Conservation (phyloP, 257 asterid genomes). For the Fraxinus quadrangulata region DNA sequence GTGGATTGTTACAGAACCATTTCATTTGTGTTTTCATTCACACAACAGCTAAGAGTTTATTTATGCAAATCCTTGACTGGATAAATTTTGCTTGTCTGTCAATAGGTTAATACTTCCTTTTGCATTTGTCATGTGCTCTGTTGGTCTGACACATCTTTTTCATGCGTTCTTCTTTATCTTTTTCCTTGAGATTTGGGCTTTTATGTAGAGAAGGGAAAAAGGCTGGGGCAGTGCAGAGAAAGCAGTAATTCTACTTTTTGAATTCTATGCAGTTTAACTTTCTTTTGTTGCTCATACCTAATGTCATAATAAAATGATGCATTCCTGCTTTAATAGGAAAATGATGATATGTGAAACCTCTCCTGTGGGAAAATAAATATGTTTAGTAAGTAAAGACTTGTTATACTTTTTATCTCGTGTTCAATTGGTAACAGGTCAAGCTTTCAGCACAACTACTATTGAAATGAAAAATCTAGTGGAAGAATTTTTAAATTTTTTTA, state of each 20-base stretch:
- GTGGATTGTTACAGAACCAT: not conserved
- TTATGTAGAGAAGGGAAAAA: not conserved
- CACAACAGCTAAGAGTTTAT: not conserved
- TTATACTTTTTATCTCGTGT: not conserved
- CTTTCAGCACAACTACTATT: not conserved
- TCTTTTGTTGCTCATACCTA: not conserved
- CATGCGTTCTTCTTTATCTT: not conserved
- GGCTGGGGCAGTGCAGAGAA: not conserved
- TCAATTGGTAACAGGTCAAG: not conserved
- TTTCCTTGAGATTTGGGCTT: not conserved
- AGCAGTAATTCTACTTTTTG: not conserved
- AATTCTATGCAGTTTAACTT: not conserved
- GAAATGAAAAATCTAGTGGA: not conserved
- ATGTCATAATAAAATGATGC: not conserved
- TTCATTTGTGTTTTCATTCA: not conserved
- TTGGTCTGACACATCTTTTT: not conserved
- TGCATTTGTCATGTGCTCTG: not conserved
- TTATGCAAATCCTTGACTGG: not conserved
- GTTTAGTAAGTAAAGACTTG: not conserved
- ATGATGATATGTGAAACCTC: not conserved
- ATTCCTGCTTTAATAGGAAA: slow-evolving; percentile 1
- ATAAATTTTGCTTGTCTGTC: not conserved
- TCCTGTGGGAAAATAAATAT: not conserved
- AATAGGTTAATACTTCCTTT: not conserved
- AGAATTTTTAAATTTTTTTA: not conserved